A percentile compares a stretch with the other conserved stretches of the same genome.
These are phyloP conservation scores for Nitzschia sp. DNA, from an alignment of 108 stramenopile genomes.

Conservation along the genomic window DNA sequence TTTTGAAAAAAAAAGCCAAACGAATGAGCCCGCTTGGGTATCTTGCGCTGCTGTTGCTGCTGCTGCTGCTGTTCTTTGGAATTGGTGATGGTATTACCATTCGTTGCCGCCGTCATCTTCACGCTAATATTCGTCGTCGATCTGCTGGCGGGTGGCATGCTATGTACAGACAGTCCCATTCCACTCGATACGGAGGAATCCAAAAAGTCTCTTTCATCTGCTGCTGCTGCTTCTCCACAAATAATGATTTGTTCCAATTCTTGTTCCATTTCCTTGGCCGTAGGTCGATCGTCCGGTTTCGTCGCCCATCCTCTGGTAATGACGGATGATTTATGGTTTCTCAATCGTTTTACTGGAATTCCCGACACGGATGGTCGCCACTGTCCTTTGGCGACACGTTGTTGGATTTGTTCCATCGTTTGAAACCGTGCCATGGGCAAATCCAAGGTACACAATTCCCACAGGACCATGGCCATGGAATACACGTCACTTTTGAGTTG, in stretches of 20 bases:
- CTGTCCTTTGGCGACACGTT: constrained; percentile 9
- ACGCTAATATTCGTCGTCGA: no score
- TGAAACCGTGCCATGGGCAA: constrained; percentile 27
- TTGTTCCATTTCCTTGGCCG: neutral
- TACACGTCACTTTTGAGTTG: constrained; percentile 42
- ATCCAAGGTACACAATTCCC: constrained; percentile 40
- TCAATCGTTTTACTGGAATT: constrained; percentile 31
- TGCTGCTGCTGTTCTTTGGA: no score
- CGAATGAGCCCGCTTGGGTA: no score
- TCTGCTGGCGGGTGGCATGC: no score
- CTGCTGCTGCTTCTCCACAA: neutral
- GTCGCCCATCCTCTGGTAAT: constrained; percentile 43
- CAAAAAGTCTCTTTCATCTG: no score
- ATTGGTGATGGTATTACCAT: no score
- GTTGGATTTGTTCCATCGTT: constrained; percentile 14
- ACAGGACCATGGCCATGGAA: constrained; percentile 43
- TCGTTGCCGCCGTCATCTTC: no score
- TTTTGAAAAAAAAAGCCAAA: no score
- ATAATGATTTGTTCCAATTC: neutral
- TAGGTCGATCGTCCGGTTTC: constrained; percentile 33
- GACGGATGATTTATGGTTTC: constrained; percentile 11
- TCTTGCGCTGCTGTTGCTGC: no score
- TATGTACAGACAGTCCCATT: no score
- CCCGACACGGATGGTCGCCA: constrained; percentile 13
- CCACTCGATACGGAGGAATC: no score